Evolutionary conservation across 2,329 filamentous ascomycete species (phyloP).

Genomic region (Penicillium sp.): DNA sequence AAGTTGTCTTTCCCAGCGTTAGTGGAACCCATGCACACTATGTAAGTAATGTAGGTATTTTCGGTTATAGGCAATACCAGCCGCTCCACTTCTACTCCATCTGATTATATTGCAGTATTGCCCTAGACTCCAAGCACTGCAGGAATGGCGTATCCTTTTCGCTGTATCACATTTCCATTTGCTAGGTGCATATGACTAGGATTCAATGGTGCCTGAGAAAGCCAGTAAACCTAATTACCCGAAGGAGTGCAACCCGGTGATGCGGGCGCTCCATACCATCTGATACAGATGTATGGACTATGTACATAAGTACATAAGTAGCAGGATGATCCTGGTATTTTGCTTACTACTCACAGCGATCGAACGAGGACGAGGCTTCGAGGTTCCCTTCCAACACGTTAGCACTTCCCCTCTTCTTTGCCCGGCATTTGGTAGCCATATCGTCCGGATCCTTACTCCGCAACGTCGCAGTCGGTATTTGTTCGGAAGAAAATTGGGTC

Average conservation of each 20-base stretch:
- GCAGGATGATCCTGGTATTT: not conserved
- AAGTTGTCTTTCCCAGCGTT: no score
- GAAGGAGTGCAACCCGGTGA: conserved; percentile 3
- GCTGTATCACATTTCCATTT: conserved; percentile 3
- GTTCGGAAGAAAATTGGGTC: conserved; percentile 24
- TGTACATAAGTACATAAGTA: not conserved
- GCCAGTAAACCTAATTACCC: conserved; percentile 5
- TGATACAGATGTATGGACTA: not conserved
- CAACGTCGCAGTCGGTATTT: conserved; percentile 21
- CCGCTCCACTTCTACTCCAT: not conserved
- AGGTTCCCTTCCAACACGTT: not conserved
- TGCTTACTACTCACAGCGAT: not conserved
- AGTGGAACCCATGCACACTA: no score
- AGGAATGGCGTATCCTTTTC: conserved; percentile 8
- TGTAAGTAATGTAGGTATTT: no score
- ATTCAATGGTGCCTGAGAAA: conserved; percentile 2
- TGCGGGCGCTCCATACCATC: not conserved
- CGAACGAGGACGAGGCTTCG: not conserved
- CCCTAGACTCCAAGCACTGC: conserved; percentile 3
- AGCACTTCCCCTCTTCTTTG: not conserved
- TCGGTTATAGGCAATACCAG: not conserved
- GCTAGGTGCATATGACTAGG: not conserved
- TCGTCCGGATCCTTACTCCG: not conserved
- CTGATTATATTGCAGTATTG: conserved; percentile 1
- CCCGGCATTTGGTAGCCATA: not conserved